Percentiles rank a stretch among this genome's conserved stretches.
These are phyloP conservation scores for Plasmodium gaboni DNA, from an alignment of 169 alveolate genomes.

Conservation along the genomic window DNA sequence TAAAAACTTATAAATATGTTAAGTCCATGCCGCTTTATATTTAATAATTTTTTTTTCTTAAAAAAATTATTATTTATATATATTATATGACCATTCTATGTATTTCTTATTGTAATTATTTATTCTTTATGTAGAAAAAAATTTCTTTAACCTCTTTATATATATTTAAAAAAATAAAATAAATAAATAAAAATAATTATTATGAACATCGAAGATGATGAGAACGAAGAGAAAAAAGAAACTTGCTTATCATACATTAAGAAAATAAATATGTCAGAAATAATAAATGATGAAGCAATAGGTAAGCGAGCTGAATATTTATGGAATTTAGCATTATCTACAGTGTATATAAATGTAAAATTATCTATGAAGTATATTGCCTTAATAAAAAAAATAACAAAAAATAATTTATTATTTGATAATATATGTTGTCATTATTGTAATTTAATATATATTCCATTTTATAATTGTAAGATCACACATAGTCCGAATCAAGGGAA, in stretches of 20 bases:
- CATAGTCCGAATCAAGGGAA: neutral
- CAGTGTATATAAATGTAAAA: slow-evolving; percentile 51
- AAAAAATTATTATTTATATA: too few species aligned
- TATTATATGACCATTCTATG: too few species aligned
- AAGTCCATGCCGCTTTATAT: too few species aligned
- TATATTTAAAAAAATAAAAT: too few species aligned
- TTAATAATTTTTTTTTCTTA: too few species aligned
- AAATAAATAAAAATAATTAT: too few species aligned
- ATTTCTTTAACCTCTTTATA: too few species aligned
- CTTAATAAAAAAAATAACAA: slow-evolving; percentile 58
- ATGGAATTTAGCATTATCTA: slow-evolving; percentile 72
- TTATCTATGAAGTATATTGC: slow-evolving; percentile 64
- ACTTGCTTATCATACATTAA: neutral
- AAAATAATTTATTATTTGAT: slow-evolving; percentile 22
- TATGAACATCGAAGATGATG: neutral
- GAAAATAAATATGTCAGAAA: slow-evolving; percentile 3
- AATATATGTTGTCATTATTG: slow-evolving; percentile 64
- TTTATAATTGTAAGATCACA: slow-evolving; percentile 57
- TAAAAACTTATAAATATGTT: too few species aligned
- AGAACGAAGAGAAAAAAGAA: slow-evolving; percentile 24
- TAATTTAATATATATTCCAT: slow-evolving; percentile 72
- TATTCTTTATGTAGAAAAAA: too few species aligned
- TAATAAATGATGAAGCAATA: slow-evolving; percentile 12
- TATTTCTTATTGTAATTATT: too few species aligned
- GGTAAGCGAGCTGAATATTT: slow-evolving; percentile 55